phyloP scores from a whole-genome alignment of 225 moss, liverwort and hornwort genomes.

The Antitrichia curtipendula region DNA sequence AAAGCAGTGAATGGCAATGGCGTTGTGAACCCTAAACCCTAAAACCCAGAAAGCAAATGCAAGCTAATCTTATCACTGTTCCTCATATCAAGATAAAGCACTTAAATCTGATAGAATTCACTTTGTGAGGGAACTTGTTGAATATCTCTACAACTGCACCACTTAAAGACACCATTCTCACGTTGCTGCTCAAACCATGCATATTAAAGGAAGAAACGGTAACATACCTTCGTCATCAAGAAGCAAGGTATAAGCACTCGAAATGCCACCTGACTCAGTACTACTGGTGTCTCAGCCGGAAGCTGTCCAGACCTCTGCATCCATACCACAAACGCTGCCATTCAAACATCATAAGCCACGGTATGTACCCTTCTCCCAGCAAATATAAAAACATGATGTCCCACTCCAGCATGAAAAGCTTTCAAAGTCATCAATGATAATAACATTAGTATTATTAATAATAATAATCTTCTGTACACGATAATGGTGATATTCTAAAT shows the following conservation, averaged over 20 bases:
- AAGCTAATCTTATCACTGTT: background rate
- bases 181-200: background rate
- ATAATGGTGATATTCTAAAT: background rate
- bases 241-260: constrained; percentile 80
- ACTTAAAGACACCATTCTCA: background rate
- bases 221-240: constrained; percentile 65
- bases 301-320: constrained; percentile 90
- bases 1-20: background rate
- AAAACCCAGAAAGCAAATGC: background rate
- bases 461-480: background rate
- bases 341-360: constrained; percentile 40
- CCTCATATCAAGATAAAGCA: background rate
- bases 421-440: background rate
- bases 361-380: background rate
- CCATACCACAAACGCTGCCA: constrained; percentile 90
- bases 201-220: background rate
- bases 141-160: background rate
- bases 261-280: constrained; percentile 87
- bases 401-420: background rate
- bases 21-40: background rate
- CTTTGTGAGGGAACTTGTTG: background rate
- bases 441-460: background rate
- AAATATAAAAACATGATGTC: background rate
- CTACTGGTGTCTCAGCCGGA: constrained; percentile 68
- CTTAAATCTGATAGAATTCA: background rate